phyloP scores from a whole-genome alignment of 169 alveolate species.

The Plasmodium malariae region DNA sequence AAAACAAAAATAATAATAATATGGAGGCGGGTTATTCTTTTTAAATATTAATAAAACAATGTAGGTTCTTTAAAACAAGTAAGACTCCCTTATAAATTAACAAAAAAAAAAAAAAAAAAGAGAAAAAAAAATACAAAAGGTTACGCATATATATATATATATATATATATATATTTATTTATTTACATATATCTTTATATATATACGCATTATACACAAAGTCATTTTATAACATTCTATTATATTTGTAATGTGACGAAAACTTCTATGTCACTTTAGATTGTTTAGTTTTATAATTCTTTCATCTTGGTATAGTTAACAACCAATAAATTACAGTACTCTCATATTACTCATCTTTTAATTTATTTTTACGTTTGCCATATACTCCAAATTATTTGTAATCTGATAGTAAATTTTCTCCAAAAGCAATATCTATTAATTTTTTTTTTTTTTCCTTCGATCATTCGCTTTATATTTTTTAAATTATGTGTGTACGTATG shows the following conservation, averaged over 20 bases:
- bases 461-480: background rate
- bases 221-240: background rate
- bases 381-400: slow-evolving; percentile 8
- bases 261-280: slow-evolving; percentile 4
- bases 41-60: slow-evolving; percentile 7
- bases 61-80: background rate
- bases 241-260: slow-evolving; percentile 3
- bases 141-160: background rate
- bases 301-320: slow-evolving; percentile 34
- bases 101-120: background rate
- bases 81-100: background rate
- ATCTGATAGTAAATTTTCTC: slow-evolving; percentile 6
- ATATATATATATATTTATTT: background rate
- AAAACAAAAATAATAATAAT: slow-evolving; percentile 11
- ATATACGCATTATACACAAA: background rate
- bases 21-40: background rate
- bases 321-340: slow-evolving; percentile 11
- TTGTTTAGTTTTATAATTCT: slow-evolving; percentile 35
- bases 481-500: background rate
- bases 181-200: background rate
- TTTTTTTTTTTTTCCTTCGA: background rate
- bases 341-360: slow-evolving; percentile 29
- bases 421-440: background rate
- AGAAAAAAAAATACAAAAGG: background rate
- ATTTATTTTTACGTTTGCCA: slow-evolving; percentile 9